Conservation (phyloP, 73 alveolate species). For the Stentor roeselii region DNA sequence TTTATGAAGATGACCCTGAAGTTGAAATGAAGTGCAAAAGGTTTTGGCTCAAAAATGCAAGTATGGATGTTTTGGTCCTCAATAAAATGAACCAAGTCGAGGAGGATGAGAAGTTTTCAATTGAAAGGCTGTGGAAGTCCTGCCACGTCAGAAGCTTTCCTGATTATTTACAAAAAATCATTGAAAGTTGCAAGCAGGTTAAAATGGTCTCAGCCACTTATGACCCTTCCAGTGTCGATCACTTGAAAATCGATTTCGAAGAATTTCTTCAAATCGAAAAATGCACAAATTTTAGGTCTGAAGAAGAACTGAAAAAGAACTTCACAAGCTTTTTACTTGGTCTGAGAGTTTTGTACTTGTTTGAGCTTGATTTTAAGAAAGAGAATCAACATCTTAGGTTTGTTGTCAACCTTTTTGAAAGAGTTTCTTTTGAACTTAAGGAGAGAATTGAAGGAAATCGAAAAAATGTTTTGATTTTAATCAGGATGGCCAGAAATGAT, state of each 20-base stretch:
- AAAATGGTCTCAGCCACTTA: constrained; percentile 1
- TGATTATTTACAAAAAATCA: neutral
- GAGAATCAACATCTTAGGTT: constrained; percentile 13
- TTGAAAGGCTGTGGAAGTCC: neutral
- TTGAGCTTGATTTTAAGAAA: constrained; percentile 4
- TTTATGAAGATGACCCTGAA: neutral
- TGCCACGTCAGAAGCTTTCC: neutral
- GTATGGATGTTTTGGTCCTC: neutral
- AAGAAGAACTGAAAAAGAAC: constrained; percentile 5
- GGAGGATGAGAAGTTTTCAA: neutral
- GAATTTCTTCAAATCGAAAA: neutral
- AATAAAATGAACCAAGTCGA: neutral
- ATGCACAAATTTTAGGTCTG: neutral
- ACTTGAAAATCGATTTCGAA: neutral
- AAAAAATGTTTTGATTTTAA: neutral
- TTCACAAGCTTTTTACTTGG: neutral
- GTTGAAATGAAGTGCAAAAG: neutral
- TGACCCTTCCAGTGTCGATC: neutral
- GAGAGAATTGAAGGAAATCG: neutral
- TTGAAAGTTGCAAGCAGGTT: neutral
- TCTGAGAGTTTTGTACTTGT: neutral
- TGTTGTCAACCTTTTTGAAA: neutral
- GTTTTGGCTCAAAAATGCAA: neutral
- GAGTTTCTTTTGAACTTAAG: too few species aligned
- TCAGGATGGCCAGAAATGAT: neutral